A percentile compares a stretch with the other conserved stretches of the same genome.
Evolutionary conservation across 2,329 filamentous ascomycete genomes (phyloP).

Genomic region (Rhexocercosporidium sp.): DNA sequence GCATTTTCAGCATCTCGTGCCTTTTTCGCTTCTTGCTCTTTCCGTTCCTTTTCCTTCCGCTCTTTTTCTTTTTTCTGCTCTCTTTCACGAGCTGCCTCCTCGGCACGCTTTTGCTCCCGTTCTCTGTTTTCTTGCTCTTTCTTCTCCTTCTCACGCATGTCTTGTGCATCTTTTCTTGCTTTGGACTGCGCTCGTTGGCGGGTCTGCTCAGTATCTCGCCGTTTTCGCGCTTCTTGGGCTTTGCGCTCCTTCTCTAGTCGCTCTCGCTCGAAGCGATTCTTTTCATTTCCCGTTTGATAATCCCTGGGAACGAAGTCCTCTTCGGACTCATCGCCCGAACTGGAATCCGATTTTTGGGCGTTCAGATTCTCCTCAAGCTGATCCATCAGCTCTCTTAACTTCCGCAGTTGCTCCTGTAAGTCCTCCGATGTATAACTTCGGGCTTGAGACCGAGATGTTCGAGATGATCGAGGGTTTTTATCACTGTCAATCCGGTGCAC

Average conservation of each 20-base stretch:
- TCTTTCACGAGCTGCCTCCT: conserved; percentile 19
- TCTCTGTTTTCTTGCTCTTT: background rate
- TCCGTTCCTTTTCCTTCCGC: conserved; percentile 16
- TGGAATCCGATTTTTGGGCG: background rate
- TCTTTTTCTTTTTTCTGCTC: conserved; percentile 23
- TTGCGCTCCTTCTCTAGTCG: conserved; percentile 11
- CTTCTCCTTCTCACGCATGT: background rate
- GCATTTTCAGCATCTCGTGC: conserved; percentile 13
- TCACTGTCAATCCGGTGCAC: conserved; percentile 4
- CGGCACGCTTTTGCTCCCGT: conserved; percentile 13
- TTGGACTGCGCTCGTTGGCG: background rate
- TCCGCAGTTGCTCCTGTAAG: conserved; percentile 8
- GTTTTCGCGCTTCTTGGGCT: conserved; percentile 9
- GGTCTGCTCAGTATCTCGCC: background rate
- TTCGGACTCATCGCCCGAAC: background rate
- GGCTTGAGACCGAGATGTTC: background rate
- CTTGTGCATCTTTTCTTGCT: conserved; percentile 3
- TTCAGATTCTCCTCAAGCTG: background rate
- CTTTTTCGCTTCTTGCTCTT: conserved; percentile 21
- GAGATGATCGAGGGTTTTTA: background rate
- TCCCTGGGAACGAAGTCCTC: background rate
- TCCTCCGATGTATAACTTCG: background rate
- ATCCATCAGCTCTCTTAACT: conserved; percentile 8
- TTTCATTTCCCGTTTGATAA: conserved; percentile 2
- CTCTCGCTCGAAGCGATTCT: conserved; percentile 11